Evolutionary conservation across 768 basidiomycete genomes (phyloP).

Genomic region (Gloeopeniophorella convolvens): DNA sequence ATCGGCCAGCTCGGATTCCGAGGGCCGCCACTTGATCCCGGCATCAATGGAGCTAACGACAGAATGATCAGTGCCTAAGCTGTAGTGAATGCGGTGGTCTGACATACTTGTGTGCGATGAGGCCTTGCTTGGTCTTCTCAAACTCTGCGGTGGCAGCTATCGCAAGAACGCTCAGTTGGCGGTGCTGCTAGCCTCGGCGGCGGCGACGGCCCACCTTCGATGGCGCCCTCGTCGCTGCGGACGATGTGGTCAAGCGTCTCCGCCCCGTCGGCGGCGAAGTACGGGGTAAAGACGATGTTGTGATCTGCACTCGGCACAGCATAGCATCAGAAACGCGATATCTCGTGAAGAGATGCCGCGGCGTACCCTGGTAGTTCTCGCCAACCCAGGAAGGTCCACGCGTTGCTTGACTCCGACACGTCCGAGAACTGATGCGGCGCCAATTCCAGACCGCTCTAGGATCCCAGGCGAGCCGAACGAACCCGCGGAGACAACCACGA

Average conservation of each 20-base stretch:
- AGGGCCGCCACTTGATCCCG: conserved; percentile 24
- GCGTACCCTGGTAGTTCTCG: conserved; percentile 34
- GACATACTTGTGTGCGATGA: conserved; percentile 52
- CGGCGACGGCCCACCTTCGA: conserved; percentile 22
- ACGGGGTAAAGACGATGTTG: conserved; percentile 15
- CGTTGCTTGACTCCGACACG: conserved; percentile 26
- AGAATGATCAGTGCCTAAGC: background rate
- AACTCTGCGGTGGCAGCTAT: conserved; percentile 33
- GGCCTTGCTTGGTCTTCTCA: conserved; percentile 35
- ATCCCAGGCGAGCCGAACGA: conserved; percentile 42
- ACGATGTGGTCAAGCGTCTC: conserved; percentile 22
- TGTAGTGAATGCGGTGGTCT: conserved; percentile 5
- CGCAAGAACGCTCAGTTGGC: background rate
- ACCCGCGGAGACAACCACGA: conserved; percentile 37
- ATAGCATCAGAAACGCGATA: conserved; percentile 2
- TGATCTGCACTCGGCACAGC: conserved; percentile 9
- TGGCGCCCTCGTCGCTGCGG: conserved; percentile 11
- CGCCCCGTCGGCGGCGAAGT: conserved; percentile 13
- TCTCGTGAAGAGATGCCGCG: background rate
- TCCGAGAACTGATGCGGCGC: conserved; percentile 27
- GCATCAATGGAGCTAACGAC: conserved; percentile 21
- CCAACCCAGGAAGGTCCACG: conserved; percentile 39
- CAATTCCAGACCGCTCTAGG: conserved; percentile 48
- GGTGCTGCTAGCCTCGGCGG: too few relatives aligned
- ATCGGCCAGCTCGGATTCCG: conserved; percentile 19